Evolutionary conservation across 1,139 yeast species (phyloP).

Genomic region (Yamadazyma blattariae): DNA sequence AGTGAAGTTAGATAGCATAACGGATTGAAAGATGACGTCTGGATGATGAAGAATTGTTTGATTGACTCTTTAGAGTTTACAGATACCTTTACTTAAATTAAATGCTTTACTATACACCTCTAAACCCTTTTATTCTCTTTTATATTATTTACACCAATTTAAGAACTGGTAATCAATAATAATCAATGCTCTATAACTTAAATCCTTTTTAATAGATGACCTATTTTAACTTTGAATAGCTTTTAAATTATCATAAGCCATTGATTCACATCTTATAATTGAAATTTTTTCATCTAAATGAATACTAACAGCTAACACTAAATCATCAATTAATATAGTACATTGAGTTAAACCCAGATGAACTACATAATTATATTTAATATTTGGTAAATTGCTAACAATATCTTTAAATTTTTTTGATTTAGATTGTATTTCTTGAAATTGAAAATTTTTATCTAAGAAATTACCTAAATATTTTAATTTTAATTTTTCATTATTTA

Average conservation of each 20-base stretch:
- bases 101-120: no score
- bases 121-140: no score
- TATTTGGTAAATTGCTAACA: slow-evolving; percentile 4
- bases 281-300: slow-evolving; percentile 30
- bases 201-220: no score
- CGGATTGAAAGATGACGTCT: no score
- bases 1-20: no score
- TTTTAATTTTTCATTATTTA: slow-evolving; percentile 13
- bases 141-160: no score
- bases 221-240: slow-evolving; percentile 5
- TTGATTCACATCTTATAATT: slow-evolving; percentile 14
- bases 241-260: slow-evolving; percentile 9
- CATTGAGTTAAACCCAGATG: slow-evolving; percentile 8
- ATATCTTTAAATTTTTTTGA: slow-evolving; percentile 7
- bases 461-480: slow-evolving; percentile 7
- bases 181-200: no score
- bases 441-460: slow-evolving; percentile 2
- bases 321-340: slow-evolving; percentile 23
- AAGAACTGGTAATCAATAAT: no score
- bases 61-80: no score
- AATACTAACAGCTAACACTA: slow-evolving; percentile 30
- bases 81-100: no score
- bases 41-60: no score
- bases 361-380: slow-evolving; percentile 7
- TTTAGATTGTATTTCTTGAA: slow-evolving; percentile 3